These are phyloP conservation scores for Nakaseomyces uthaithaninus DNA, from an alignment of 1,139 yeast genomes.

Conservation along the genomic window DNA sequence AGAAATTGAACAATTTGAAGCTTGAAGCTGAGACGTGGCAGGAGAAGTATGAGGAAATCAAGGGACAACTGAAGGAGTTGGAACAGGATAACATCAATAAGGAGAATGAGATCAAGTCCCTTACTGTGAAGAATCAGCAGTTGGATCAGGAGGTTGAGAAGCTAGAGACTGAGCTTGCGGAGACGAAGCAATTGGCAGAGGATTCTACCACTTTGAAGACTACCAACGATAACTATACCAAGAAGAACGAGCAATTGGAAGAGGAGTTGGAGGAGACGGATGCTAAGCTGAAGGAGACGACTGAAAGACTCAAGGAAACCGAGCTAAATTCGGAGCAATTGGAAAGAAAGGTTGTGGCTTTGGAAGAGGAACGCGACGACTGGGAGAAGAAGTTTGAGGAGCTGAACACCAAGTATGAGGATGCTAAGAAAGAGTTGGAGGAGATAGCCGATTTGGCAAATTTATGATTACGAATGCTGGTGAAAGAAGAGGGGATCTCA, in stretches of 20 bases:
- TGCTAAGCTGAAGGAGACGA: conserved; percentile 84
- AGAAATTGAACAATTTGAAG: conserved; percentile 79
- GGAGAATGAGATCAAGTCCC: conserved; percentile 90
- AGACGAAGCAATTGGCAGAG: conserved; percentile 83
- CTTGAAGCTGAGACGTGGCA: conserved; percentile 96
- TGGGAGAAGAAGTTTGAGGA: conserved; percentile 91
- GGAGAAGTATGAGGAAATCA: conserved; percentile 86
- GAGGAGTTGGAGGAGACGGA: conserved; percentile 92
- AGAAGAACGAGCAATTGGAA: conserved; percentile 88
- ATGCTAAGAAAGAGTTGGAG: conserved; percentile 79
- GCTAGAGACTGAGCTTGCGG: conserved; percentile 65
- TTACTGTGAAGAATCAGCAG: conserved; percentile 83
- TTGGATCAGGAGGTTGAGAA: conserved; percentile 83
- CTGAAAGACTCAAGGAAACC: conserved; percentile 88
- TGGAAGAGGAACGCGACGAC: conserved; percentile 87
- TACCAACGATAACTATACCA: conserved; percentile 81
- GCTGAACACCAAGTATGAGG: conserved; percentile 66
- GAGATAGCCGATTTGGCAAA: conserved; percentile 46
- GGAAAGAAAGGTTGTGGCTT: conserved; percentile 87
- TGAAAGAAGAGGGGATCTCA: conserved; percentile 2
- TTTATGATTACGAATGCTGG: conserved; percentile 8
- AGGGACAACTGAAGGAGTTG: conserved; percentile 72
- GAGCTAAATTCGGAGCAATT: conserved; percentile 96
- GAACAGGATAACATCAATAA: conserved; percentile 64
- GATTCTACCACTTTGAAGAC: conserved; percentile 86